Conservation (phyloP, 108 stramenopile genomes). For the Chaetoceros muelleri region DNA sequence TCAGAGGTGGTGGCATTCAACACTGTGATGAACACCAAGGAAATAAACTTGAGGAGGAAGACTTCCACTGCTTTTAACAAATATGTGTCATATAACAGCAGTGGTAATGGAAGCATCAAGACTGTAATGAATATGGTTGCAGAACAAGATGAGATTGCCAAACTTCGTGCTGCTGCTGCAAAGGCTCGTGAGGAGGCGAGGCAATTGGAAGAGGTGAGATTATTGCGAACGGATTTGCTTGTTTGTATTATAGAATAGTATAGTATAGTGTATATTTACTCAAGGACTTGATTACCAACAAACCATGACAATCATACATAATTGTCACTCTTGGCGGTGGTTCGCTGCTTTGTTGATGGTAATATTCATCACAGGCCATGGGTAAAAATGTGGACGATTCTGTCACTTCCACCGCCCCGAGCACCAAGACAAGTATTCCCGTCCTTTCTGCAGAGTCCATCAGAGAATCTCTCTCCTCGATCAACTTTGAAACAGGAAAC, state of each 20-base stretch:
- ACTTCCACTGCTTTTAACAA: no score
- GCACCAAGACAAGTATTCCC: conserved; percentile 9
- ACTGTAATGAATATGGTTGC: background rate
- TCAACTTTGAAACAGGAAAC: conserved; percentile 35
- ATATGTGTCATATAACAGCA: no score
- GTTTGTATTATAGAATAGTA: background rate
- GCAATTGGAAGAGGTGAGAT: conserved; percentile 38
- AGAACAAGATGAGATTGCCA: conserved; percentile 40
- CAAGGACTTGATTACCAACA: background rate
- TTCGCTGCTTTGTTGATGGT: background rate
- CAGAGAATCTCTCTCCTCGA: conserved; percentile 9
- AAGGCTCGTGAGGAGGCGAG: conserved; percentile 75
- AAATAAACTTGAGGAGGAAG: no score
- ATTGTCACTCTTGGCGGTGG: background rate
- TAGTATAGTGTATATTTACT: background rate
- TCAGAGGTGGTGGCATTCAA: no score
- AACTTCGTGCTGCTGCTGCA: conserved; percentile 56
- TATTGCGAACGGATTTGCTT: background rate
- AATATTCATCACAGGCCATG: conserved; percentile 8
- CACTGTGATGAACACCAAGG: no score
- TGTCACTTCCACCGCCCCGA: conserved; percentile 7
- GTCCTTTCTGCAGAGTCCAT: conserved; percentile 17
- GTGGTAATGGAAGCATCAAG: conserved; percentile 1
- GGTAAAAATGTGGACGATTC: conserved; percentile 19
- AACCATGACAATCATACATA: background rate